Evolutionary conservation across 768 basidiomycete species (phyloP).

Genomic region (Hypholoma fasciculare): DNA sequence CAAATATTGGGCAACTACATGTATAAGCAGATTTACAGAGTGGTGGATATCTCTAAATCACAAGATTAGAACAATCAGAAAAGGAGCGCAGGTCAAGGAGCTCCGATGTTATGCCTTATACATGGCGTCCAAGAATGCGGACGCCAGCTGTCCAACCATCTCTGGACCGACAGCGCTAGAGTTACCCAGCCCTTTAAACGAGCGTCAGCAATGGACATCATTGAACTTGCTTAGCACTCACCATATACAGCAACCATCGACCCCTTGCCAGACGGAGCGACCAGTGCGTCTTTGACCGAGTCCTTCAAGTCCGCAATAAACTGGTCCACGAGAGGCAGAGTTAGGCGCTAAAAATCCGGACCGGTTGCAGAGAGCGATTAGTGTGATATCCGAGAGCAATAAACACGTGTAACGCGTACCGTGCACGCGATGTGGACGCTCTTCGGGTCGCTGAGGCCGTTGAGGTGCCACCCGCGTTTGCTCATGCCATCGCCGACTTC

Average conservation of each 20-base stretch:
- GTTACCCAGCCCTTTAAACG: constrained; percentile 68
- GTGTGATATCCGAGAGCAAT: neutral
- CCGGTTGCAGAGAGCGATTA: neutral
- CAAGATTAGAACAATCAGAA: neutral
- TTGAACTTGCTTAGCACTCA: constrained; percentile 32
- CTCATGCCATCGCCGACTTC: constrained; percentile 91
- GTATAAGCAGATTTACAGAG: neutral
- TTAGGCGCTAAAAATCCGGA: constrained; percentile 57
- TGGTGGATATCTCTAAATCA: neutral
- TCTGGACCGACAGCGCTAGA: constrained; percentile 82
- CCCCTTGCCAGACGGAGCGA: constrained; percentile 67
- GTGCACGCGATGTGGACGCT: constrained; percentile 95
- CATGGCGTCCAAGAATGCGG: constrained; percentile 78
- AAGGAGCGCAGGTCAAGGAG: constrained; percentile 7
- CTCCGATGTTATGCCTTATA: constrained; percentile 61
- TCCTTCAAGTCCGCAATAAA: constrained; percentile 86
- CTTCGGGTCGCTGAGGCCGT: constrained; percentile 74
- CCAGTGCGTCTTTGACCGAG: constrained; percentile 70
- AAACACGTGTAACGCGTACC: constrained; percentile 42
- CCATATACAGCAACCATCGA: constrained; percentile 93
- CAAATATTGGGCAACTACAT: too few species aligned
- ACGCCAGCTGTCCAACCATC: constrained; percentile 76
- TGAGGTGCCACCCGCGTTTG: constrained; percentile 89
- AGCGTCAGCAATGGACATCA: neutral
- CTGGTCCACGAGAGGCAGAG: constrained; percentile 71